These are phyloP conservation scores for Eimeria necatrix DNA, from an alignment of 169 alveolate genomes.

Conservation along the genomic window DNA sequence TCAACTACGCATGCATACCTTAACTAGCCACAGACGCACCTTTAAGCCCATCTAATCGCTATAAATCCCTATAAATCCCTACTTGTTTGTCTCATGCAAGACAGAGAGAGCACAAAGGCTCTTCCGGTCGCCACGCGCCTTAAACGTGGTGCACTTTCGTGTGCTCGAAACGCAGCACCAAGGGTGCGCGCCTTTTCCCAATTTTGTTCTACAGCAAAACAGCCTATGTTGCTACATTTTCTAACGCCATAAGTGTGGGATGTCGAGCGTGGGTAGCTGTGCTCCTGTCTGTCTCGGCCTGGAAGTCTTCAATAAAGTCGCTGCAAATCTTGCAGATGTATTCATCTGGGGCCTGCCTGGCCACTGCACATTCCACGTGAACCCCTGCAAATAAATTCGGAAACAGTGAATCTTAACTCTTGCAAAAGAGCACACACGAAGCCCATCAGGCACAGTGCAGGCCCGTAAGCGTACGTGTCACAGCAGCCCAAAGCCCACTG, in stretches of 20 bases:
- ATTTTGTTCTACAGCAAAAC: neutral
- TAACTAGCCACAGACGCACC: neutral
- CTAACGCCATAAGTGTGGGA: too few species aligned
- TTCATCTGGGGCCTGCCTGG: neutral
- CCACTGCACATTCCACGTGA: neutral
- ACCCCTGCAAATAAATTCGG: neutral
- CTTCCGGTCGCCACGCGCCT: neutral
- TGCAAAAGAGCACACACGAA: too few species aligned
- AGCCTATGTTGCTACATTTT: too few species aligned
- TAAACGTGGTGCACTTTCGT: neutral
- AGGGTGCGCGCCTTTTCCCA: neutral
- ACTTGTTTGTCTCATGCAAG: neutral
- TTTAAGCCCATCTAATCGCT: neutral
- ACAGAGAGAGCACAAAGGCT: neutral
- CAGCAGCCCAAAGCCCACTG: too few species aligned
- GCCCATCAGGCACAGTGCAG: too few species aligned
- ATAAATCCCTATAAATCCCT: too few species aligned
- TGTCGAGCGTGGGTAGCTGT: too few species aligned
- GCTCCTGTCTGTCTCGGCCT: neutral
- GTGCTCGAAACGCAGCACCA: neutral
- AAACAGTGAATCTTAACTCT: too few species aligned
- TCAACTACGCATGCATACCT: constrained; percentile 6
- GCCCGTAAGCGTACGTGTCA: too few species aligned
- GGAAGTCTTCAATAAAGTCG: neutral
- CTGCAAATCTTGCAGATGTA: neutral